These are phyloP conservation scores for Carex sylvatica DNA, from an alignment of 202 grass and related monocot genomes.

Conservation along the genomic window DNA sequence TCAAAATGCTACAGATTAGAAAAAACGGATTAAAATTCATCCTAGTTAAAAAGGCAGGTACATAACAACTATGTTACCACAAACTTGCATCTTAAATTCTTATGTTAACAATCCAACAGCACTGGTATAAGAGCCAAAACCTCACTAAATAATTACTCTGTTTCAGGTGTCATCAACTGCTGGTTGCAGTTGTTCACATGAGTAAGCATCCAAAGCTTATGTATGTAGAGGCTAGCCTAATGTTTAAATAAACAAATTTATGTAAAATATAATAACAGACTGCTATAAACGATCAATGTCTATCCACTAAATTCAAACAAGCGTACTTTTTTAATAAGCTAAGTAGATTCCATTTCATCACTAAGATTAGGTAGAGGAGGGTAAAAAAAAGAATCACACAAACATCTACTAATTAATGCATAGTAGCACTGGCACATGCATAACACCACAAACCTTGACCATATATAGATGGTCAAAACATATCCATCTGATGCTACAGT, in stretches of 20 bases:
- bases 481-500: neutral
- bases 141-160: slow-evolving; percentile 8
- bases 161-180: slow-evolving; percentile 12
- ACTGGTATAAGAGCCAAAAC: neutral
- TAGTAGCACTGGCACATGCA: slow-evolving; percentile 9
- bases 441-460: slow-evolving; percentile 13
- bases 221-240: neutral
- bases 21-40: neutral
- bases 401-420: slow-evolving; percentile 20
- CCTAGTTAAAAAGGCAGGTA: neutral
- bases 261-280: neutral
- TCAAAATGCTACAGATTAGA: no score
- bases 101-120: neutral
- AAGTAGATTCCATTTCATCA: slow-evolving; percentile 4
- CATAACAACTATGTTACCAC: neutral
- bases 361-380: neutral
- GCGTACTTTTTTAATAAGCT: neutral
- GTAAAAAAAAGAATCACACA: neutral
- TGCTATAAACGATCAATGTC: neutral
- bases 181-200: neutral
- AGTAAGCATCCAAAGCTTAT: neutral
- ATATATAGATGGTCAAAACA: slow-evolving; percentile 28
- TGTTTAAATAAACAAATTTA: neutral
- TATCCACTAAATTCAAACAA: neutral
- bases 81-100: neutral